Evolutionary conservation across 2,329 filamentous ascomycete species (phyloP).

Genomic region (Drechslerella coelobrocha): DNA sequence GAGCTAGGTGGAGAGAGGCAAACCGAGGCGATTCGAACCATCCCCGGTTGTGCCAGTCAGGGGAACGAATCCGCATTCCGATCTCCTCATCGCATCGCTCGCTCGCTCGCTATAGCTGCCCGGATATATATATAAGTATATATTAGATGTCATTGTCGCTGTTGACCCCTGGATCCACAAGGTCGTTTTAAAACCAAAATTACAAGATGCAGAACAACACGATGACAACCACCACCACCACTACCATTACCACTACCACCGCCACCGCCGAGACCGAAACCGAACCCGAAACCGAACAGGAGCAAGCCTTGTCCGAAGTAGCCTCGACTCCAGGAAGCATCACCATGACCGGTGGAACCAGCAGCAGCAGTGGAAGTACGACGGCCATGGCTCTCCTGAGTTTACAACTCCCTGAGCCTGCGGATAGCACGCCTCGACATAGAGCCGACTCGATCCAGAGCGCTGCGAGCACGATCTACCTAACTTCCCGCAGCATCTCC

Average conservation of each 20-base stretch:
- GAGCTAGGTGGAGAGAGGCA: constrained; percentile 13
- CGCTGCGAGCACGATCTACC: constrained; percentile 41
- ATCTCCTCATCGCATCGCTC: constrained; percentile 1
- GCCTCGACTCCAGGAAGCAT: constrained; percentile 5
- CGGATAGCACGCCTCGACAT: constrained; percentile 31
- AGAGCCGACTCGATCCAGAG: constrained; percentile 43
- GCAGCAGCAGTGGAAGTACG: neutral
- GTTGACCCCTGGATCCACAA: constrained; percentile 1
- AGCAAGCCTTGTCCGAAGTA: constrained; percentile 2
- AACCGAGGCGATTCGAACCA: constrained; percentile 25
- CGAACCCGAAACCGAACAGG: neutral
- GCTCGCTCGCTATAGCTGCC: no score
- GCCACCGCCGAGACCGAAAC: constrained; percentile 16
- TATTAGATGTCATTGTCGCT: constrained; percentile 9
- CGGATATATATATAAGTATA: no score
- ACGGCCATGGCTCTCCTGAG: constrained; percentile 19
- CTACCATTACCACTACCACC: neutral
- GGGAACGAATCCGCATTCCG: neutral
- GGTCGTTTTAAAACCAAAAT: constrained; percentile 6
- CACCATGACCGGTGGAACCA: constrained; percentile 27
- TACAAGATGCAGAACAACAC: constrained; percentile 19
- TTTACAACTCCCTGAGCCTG: constrained; percentile 20
- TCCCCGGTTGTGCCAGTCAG: constrained; percentile 9
- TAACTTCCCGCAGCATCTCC: constrained; percentile 31
- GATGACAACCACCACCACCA: neutral